A percentile compares a stretch with the other conserved stretches of the same genome.
Conservation (phyloP, 768 basidiomycete genomes). For the Tubosaeta sp. region DNA sequence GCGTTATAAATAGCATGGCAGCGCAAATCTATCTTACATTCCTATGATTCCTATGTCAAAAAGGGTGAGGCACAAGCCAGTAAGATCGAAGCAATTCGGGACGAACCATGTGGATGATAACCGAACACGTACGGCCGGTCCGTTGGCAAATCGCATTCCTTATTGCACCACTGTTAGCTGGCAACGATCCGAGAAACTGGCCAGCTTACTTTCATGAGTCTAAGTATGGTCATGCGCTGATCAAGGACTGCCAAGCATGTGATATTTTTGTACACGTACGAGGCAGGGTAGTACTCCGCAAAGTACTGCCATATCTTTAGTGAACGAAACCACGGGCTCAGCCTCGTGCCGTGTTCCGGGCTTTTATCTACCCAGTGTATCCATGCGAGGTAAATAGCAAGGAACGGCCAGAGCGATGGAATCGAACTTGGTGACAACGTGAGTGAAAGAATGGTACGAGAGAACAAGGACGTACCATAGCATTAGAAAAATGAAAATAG, state of each 20-base stretch:
- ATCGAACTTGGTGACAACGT: constrained; percentile 57
- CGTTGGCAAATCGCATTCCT: constrained; percentile 86
- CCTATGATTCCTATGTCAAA: constrained; percentile 82
- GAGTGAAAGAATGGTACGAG: neutral
- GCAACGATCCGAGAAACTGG: neutral
- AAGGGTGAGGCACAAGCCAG: constrained; percentile 1
- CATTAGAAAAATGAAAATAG: constrained; percentile 64
- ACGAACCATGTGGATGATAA: constrained; percentile 92
- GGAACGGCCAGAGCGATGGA: constrained; percentile 83
- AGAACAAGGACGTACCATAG: constrained; percentile 56
- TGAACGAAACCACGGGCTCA: constrained; percentile 71
- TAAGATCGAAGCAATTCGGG: neutral
- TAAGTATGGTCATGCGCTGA: neutral
- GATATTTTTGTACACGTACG: constrained; percentile 50
- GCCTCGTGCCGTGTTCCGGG: constrained; percentile 68
- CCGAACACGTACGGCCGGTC: constrained; percentile 96
- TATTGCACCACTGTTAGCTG: neutral
- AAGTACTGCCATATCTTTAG: constrained; percentile 81
- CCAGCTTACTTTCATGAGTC: constrained; percentile 34
- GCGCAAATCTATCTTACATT: constrained; percentile 52
- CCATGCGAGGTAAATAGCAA: constrained; percentile 79
- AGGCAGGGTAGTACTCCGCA: constrained; percentile 87
- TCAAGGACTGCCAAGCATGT: neutral
- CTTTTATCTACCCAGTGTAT: constrained; percentile 67
- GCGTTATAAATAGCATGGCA: neutral